A percentile compares a stretch with the other conserved stretches of the same genome.
Evolutionary conservation across 2,329 filamentous ascomycete species (phyloP).

Genomic region (Aspergillus sp.): DNA sequence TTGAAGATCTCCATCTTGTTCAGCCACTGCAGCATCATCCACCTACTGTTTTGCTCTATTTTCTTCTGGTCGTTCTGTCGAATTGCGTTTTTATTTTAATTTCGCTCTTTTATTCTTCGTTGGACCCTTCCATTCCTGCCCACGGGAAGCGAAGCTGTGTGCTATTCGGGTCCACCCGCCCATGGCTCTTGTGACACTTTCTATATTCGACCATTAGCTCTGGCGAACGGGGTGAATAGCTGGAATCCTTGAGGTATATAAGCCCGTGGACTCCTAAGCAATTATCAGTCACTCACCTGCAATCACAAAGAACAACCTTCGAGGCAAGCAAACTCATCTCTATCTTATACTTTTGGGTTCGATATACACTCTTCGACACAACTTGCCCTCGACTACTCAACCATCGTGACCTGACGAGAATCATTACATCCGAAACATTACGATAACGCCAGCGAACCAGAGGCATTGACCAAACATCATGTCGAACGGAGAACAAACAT

Average conservation of each 20-base stretch:
- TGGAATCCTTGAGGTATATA: conserved; percentile 13
- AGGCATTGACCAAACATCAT: conserved; percentile 5
- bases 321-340: not conserved
- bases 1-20: conserved; percentile 21
- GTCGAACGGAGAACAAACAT: conserved; percentile 14
- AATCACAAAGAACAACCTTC: not conserved
- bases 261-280: not conserved
- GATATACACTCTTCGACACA: not conserved
- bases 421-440: not conserved
- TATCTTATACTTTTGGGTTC: not conserved
- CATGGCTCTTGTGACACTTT: conserved; percentile 16
- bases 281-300: conserved; percentile 2
- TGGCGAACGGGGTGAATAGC: not conserved
- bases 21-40: conserved; percentile 5
- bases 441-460: not conserved
- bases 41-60: not conserved
- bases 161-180: conserved; percentile 6
- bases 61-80: not conserved
- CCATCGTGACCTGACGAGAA: not conserved
- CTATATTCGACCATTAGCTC: conserved; percentile 8
- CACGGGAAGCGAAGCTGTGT: conserved; percentile 1
- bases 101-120: conserved; percentile 1
- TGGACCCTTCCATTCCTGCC: conserved; percentile 10
- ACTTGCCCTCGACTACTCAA: not conserved
- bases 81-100: conserved; percentile 1